phyloP scores from a whole-genome alignment of 306 rosid genomes.

The Prunus davidiana region DNA sequence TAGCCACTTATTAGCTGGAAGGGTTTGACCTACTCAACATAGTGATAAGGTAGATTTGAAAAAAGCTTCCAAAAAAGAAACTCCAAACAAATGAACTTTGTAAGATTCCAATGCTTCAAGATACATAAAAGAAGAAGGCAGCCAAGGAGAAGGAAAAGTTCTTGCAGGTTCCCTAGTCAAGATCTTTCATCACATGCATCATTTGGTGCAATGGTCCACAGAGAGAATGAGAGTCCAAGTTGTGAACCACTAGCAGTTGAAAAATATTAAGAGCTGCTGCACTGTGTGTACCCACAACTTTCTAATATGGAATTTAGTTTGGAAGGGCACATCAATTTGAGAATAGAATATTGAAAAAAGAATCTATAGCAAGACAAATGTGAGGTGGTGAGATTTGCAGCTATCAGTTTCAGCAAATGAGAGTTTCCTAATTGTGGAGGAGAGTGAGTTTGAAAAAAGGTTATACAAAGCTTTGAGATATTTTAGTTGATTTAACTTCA shows the following conservation, averaged over 20 bases:
- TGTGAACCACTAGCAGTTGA: neutral
- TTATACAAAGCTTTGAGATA: too few species aligned
- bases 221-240: neutral
- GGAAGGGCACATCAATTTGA: neutral
- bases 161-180: neutral
- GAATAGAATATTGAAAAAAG: neutral
- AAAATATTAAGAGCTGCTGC: neutral
- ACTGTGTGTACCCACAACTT: neutral
- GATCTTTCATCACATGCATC: conserved; percentile 1
- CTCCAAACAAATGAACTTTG: neutral
- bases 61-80: too few species aligned
- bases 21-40: neutral
- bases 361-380: neutral
- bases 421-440: too few species aligned
- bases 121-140: neutral
- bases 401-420: neutral
- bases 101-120: neutral
- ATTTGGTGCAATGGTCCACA: neutral
- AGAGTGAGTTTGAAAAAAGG: too few species aligned
- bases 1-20: too few species aligned
- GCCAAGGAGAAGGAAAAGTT: neutral
- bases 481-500: too few species aligned
- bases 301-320: neutral
- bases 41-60: too few species aligned
- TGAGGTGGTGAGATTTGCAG: neutral